These are phyloP conservation scores for Phytopythium sindhum DNA, from an alignment of 352 stramenopile species.

Conservation along the genomic window DNA sequence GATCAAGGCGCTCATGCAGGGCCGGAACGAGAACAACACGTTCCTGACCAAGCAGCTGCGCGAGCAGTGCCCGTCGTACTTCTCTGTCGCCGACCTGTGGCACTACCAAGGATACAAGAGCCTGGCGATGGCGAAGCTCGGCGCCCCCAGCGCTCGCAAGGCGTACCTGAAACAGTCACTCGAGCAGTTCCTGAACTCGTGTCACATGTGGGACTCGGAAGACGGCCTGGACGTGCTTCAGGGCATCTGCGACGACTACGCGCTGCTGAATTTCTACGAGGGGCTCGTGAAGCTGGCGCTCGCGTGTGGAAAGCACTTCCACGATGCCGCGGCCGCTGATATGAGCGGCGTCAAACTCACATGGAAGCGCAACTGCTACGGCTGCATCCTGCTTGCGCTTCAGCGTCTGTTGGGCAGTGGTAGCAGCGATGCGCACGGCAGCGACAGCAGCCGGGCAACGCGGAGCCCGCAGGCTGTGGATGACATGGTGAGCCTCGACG, in stretches of 20 bases:
- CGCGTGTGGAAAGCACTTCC: conserved; percentile 76
- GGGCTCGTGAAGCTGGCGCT: conserved; percentile 83
- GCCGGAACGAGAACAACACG: conserved; percentile 77
- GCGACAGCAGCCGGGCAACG: conserved; percentile 7
- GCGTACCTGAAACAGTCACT: conserved; percentile 70
- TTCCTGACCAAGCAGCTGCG: conserved; percentile 81
- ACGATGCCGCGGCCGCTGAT: conserved; percentile 61
- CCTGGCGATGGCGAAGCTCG: conserved; percentile 72
- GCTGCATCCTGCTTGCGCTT: conserved; percentile 66
- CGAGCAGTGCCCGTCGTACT: conserved; percentile 81
- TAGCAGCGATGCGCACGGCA: conserved; percentile 15
- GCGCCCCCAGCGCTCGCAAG: conserved; percentile 51
- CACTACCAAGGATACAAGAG: conserved; percentile 86
- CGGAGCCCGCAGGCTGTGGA: conserved; percentile 67
- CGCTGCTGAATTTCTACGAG: conserved; percentile 77
- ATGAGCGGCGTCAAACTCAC: conserved; percentile 57
- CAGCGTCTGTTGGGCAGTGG: conserved; percentile 49
- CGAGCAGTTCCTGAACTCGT: conserved; percentile 75
- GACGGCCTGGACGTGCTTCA: conserved; percentile 76
- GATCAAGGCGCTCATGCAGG: conserved; percentile 77
- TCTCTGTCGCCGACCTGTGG: conserved; percentile 76
- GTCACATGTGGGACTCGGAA: conserved; percentile 83
- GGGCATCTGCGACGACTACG: conserved; percentile 79
- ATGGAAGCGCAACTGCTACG: conserved; percentile 77
- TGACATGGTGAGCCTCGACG: conserved; percentile 72